phyloP scores from a whole-genome alignment of 1,139 yeast species.

The Blastobotrys arbuscula region DNA sequence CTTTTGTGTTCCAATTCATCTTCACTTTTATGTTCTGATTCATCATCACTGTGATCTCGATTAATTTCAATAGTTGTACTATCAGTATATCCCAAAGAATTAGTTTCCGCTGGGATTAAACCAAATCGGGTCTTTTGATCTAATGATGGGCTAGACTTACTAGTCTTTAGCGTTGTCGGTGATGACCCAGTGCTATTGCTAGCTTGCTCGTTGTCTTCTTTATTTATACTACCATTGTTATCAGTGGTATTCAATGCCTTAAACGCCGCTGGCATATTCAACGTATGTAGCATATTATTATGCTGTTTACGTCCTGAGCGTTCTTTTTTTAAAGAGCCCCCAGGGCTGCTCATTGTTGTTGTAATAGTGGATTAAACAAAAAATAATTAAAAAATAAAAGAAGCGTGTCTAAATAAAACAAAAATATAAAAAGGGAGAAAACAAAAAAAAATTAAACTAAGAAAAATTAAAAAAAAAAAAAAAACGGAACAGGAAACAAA shows the following conservation, averaged over 20 bases:
- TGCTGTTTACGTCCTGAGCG: not conserved
- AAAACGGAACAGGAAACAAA: not conserved
- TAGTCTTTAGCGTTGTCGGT: conserved; percentile 2
- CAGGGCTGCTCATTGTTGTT: not conserved
- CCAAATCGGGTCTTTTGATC: not conserved
- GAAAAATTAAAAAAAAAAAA: not conserved
- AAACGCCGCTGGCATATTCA: conserved; percentile 16
- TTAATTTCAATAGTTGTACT: not conserved
- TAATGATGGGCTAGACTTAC: conserved; percentile 5
- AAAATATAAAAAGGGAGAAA: not conserved
- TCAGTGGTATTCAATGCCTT: conserved; percentile 4
- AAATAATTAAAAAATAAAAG: not conserved
- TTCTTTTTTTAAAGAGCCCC: not conserved
- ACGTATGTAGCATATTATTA: conserved; percentile 4
- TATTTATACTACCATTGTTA: not conserved
- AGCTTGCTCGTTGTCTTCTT: not conserved
- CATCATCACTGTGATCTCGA: conserved; percentile 1
- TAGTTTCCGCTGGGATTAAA: not conserved
- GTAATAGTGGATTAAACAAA: not conserved
- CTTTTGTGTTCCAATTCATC: conserved; percentile 1
- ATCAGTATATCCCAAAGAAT: not conserved
- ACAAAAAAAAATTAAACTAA: not conserved
- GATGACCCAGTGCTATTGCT: not conserved
- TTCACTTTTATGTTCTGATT: not conserved
- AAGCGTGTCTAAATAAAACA: not conserved